phyloP scores from a whole-genome alignment of 2,329 filamentous ascomycete genomes.

The Acrocalymma vagum region DNA sequence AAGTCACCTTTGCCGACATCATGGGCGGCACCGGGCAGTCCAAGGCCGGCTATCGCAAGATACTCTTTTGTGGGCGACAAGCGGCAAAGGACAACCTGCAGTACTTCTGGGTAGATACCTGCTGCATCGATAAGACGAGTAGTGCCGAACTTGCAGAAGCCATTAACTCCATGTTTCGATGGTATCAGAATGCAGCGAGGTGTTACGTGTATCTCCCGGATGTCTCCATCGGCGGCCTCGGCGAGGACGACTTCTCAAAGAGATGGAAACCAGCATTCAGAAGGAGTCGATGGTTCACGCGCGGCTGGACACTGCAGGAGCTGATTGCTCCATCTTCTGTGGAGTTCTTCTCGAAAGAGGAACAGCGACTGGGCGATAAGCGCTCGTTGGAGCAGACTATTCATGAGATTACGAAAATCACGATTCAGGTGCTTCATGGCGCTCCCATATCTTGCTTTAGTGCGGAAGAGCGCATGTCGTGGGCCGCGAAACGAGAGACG shows the following conservation, averaged over 20 bases:
- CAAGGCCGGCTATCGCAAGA: slow-evolving; percentile 21
- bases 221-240: slow-evolving; percentile 13
- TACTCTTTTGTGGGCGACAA: slow-evolving; percentile 18
- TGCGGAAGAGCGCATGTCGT: slow-evolving; percentile 23
- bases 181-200: slow-evolving; percentile 22
- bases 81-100: slow-evolving; percentile 5
- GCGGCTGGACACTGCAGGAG: slow-evolving; percentile 21
- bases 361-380: slow-evolving; percentile 18
- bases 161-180: slow-evolving; percentile 26
- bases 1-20: slow-evolving; percentile 31
- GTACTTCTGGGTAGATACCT: slow-evolving; percentile 12
- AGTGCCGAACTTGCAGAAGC: slow-evolving; percentile 8
- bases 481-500: slow-evolving; percentile 28
- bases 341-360: slow-evolving; percentile 22
- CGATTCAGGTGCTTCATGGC: slow-evolving; percentile 17
- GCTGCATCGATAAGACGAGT: slow-evolving; percentile 4
- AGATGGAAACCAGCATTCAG: slow-evolving; percentile 22
- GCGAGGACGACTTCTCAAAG: slow-evolving; percentile 2
- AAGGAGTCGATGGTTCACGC: slow-evolving; percentile 21
- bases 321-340: slow-evolving; percentile 18
- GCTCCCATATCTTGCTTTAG: slow-evolving; percentile 25
- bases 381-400: slow-evolving; percentile 18
- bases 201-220: slow-evolving; percentile 30
- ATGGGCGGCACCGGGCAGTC: slow-evolving; percentile 1
- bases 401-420: slow-evolving; percentile 22